These are phyloP conservation scores for Plasmodium reichenowi DNA, from an alignment of 169 alveolate species.

Conservation along the genomic window DNA sequence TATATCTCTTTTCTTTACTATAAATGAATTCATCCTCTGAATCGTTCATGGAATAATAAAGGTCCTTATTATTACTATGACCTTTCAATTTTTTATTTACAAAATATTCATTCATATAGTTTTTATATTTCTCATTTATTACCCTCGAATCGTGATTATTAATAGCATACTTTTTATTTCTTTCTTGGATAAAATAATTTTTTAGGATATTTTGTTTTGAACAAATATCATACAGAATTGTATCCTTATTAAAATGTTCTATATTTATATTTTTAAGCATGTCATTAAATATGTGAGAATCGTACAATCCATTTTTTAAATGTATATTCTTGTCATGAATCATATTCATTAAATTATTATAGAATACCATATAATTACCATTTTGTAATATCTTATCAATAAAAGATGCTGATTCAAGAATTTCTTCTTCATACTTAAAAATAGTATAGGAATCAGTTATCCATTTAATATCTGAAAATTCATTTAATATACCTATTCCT, in stretches of 20 bases:
- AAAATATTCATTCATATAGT: conserved; percentile 12
- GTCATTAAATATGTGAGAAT: conserved; percentile 68
- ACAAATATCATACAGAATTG: conserved; percentile 38
- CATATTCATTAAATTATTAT: conserved; percentile 52
- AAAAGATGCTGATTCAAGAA: conserved; percentile 55
- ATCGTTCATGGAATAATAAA: neutral
- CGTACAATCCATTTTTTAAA: conserved; percentile 29
- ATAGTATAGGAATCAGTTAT: conserved; percentile 48
- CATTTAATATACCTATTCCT: conserved; percentile 69
- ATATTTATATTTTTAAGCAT: conserved; percentile 29
- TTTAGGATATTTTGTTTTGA: conserved; percentile 44
- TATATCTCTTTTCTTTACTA: conserved; percentile 15
- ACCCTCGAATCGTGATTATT: conserved; percentile 6
- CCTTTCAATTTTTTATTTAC: conserved; percentile 10
- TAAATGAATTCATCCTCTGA: conserved; percentile 12
- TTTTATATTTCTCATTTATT: conserved; percentile 22
- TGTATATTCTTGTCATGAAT: conserved; percentile 23
- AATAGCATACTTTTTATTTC: neutral
- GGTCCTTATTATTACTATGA: conserved; percentile 13
- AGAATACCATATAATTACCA: conserved; percentile 36
- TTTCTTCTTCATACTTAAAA: conserved; percentile 54
- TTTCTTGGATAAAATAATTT: conserved; percentile 17
- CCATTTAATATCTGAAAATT: conserved; percentile 65
- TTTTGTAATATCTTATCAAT: conserved; percentile 59
- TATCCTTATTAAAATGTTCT: conserved; percentile 20